Evolutionary conservation across 805 yeast species (phyloP).

Genomic region (Cyberlindnera galapagoensis): DNA sequence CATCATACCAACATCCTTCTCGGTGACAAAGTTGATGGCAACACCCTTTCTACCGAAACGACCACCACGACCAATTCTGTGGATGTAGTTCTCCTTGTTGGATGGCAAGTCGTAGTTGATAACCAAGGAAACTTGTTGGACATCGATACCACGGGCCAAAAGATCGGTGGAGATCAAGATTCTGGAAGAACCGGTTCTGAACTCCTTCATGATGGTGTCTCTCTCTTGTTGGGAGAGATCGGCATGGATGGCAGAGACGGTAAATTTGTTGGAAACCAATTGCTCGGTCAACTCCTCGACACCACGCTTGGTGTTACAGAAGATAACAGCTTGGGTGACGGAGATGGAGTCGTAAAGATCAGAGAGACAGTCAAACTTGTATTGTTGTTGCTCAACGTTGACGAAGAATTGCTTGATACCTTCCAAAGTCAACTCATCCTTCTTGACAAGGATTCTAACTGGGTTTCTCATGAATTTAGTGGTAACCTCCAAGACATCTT

Average conservation of each 20-base stretch:
- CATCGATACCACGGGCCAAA: slow-evolving; percentile 97
- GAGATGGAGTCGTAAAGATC: slow-evolving; percentile 94
- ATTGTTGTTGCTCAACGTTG: slow-evolving; percentile 87
- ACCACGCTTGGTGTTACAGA: slow-evolving; percentile 93
- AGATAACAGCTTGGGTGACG: slow-evolving; percentile 94
- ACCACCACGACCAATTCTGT: slow-evolving; percentile 97
- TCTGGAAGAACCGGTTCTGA: slow-evolving; percentile 90
- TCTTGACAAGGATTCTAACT: slow-evolving; percentile 86
- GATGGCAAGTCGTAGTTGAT: slow-evolving; percentile 90
- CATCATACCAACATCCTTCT: slow-evolving; percentile 64
- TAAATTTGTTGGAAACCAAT: slow-evolving; percentile 73
- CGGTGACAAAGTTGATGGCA: slow-evolving; percentile 89
- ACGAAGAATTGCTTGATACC: slow-evolving; percentile 92
- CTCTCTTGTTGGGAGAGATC: slow-evolving; percentile 93
- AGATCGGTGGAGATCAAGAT: slow-evolving; percentile 91
- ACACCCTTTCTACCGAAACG: slow-evolving; percentile 99
- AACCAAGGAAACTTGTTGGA: slow-evolving; percentile 93
- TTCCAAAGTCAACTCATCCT: slow-evolving; percentile 92
- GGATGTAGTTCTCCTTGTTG: slow-evolving; percentile 90
- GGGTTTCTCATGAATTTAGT: slow-evolving; percentile 93
- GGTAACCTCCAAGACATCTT: slow-evolving; percentile 86
- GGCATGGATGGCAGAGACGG: slow-evolving; percentile 93
- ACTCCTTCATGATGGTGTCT: slow-evolving; percentile 92
- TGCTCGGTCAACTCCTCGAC: slow-evolving; percentile 83
- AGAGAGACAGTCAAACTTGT: slow-evolving; percentile 91